Evolutionary conservation across 208 protist genomes (phyloP), one percentile per base, ranked within the genome.

Genomic region (Acanthamoeba sp.): DNA sequence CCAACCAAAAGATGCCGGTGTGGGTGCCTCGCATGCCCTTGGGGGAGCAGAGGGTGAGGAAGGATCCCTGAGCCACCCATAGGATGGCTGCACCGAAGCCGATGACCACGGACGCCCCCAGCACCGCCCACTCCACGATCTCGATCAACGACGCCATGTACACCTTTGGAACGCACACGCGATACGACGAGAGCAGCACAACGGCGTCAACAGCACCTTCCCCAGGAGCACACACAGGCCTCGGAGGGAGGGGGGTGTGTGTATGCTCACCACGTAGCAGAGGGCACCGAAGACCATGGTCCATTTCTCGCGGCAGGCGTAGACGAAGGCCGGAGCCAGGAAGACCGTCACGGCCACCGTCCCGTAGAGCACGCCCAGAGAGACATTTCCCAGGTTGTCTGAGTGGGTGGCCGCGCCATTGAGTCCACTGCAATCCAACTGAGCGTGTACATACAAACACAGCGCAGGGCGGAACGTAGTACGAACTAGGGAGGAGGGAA

Each of bases 51-150:
- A 62, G 48, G 9, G 93, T 95, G 34, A 95, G 7, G 69, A 84
- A 95, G 3, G 82, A 42, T 38, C 93, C 93, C 93, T 84, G 62
- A 4, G 82, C 84, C 24, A 95, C 82, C 93, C 93, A 95, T 24
- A 95, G 76, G 69, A 95, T 95, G 64, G 82, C 93, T 14, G 93
- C 93, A 34, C 93, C 93, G 84, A 95, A 95, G 42, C 93, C 93
- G 29, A 89, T 82, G 2, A 89, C 62, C 32, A 62, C 45, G 0
- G 73, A 78, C 10, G 55, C 50, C n/a, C 59, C 24, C 34, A 78
- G n/a, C n/a, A 94, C 93, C 6, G 76, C 93, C 24, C 57, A 66
- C 29, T 78, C 16, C 9, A 89, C 55, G 64, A 92, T 92, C 29
- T 94, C 36, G 22, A 94, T 73, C 36, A 92, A 40, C 5, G 93